Evolutionary conservation across 1,284 basidiomycete species (phyloP).

Genomic region (Fomitopsis schrenkii): DNA sequence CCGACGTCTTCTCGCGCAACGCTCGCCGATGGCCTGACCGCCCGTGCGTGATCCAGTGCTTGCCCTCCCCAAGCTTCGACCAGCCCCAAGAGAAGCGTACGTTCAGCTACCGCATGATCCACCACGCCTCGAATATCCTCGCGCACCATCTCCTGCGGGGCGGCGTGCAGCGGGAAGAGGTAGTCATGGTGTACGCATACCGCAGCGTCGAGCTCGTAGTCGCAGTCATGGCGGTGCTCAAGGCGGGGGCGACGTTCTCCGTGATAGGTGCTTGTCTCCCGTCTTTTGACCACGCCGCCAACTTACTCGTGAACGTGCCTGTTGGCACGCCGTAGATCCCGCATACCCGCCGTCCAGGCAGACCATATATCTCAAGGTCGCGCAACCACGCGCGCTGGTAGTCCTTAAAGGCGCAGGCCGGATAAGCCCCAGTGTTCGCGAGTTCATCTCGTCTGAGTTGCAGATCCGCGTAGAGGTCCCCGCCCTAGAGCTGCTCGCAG

Average conservation of each 20-base stretch:
- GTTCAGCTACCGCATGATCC: slow-evolving; percentile 82
- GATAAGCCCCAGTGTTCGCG: slow-evolving; percentile 80
- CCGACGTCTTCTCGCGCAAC: slow-evolving; percentile 88
- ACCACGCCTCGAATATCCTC: slow-evolving; percentile 84
- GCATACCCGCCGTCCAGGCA: slow-evolving; percentile 95
- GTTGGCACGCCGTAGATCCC: slow-evolving; percentile 59
- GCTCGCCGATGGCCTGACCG: slow-evolving; percentile 74
- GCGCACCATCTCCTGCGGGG: slow-evolving; percentile 87
- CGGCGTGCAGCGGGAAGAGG: slow-evolving; percentile 90
- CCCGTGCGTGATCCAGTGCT: slow-evolving; percentile 80
- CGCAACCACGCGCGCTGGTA: slow-evolving; percentile 89
- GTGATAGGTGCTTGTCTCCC: slow-evolving; percentile 75
- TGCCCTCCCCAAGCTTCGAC: slow-evolving; percentile 41
- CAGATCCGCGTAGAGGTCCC: slow-evolving; percentile 92
- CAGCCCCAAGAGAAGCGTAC: slow-evolving; percentile 52
- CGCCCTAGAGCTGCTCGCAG: slow-evolving; percentile 72
- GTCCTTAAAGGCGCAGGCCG: slow-evolving; percentile 90
- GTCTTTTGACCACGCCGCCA: not conserved
- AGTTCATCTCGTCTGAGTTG: slow-evolving; percentile 81
- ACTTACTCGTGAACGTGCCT: not conserved
- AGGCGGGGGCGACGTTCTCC: slow-evolving; percentile 96
- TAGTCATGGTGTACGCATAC: slow-evolving; percentile 99
- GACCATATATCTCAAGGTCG: slow-evolving; percentile 94
- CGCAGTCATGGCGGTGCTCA: slow-evolving; percentile 95
- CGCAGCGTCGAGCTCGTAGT: slow-evolving; percentile 96